Base-by-base conservation (phyloP, 768 basidiomycete genomes). In the Fomitopsis pulvina region DNA sequence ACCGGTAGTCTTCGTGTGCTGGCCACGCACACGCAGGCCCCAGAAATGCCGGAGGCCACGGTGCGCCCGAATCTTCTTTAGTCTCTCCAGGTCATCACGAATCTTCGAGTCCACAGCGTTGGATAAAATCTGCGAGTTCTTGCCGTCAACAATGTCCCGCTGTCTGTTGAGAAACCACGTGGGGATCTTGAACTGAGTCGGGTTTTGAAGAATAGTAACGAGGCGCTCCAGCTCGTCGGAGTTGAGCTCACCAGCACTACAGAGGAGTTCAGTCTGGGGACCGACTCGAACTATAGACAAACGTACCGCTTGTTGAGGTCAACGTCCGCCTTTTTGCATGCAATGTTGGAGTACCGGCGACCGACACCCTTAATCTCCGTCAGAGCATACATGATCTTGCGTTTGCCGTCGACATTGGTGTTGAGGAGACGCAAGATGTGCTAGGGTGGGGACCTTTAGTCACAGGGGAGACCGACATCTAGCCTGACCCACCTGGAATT, bases 331-430 rank as follows among this genome's bases (percentile, higher is more conserved):
- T 99, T 99, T 76, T 98, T 98, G 84, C 96, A 98, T 60, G 98
- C 95, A 63, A 98, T 73, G 75, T 98, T 98, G 66, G 96, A 85
- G 75, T 98, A 99, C 47, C 96, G 88, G 57, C 96, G 87, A 63
- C 96, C 96, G 53, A 99, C 96, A 83, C 96, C 96, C 80, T 98
- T 98, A 80, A 99, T 99, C 78, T 99, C 96, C 42, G 96, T 98
- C 77, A 98, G 70, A 63, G 96, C 95, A 70, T 92, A 98, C 89
- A 92, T 97, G 71, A 99, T 87, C 78, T 99, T 99, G 63, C 96
- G 85, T 69, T 95, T 94, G 60, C 96, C 96, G 71, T 98, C 95
- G 59, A 99, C 96, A 77, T 98, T 98, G 69, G 96, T 98, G 80
- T 98, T 98, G 61, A 96, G 78, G 40, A 99, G 83, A 87, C 96